Evolutionary conservation across 1,284 basidiomycete genomes (phyloP), one percentile per base, ranked within the genome.

Genomic region (Ceratobasidium sp.): DNA sequence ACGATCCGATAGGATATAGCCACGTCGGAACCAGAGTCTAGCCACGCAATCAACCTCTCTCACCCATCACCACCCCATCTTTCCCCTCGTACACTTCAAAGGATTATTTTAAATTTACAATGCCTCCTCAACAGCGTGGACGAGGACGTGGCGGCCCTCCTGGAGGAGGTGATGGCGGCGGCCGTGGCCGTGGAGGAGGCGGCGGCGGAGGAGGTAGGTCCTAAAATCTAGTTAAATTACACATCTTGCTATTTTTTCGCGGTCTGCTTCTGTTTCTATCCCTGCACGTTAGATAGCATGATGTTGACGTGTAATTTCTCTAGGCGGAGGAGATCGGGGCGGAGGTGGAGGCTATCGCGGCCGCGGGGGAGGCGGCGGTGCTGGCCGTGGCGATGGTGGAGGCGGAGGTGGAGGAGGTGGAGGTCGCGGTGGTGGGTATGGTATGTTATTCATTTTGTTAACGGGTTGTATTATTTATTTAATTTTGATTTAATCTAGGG

Each of bases 121-220:
- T 50, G 47, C 47, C 47, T 50, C 47, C 41, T 44, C 41, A 59
- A 59, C 32, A 43, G n/a, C 21, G 32, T 14, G 28, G 21, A 30
- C 41, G 23, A 14, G 59, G 59, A 13, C 38, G 59, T n/a, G 59
- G 59, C 21, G 59, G 59, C 4, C 59, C 59, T 62, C 59, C 59
- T 44, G 14, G 21, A 38, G 46, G 61, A 28, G 26, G 61, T 5
- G 32, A 30, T 57, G 55, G 54, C 13, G 26, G 26, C n/a, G 61
- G n/a, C 23, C 61, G 61, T 21, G 61, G 58, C 35, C 63, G 63
- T 47, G 59, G 57, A 59, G 26, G 57, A 59, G 32, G 41, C 32
- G 41, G 59, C 2, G 35, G 50, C 38, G 58, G 58, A 46, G 6
- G 58, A 44, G 58, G 58, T 61, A 26, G 35, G 2, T 30, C 30